Evolutionary conservation across 2,329 filamentous ascomycete genomes (phyloP).

Genomic region (Fusarium bulbicola): DNA sequence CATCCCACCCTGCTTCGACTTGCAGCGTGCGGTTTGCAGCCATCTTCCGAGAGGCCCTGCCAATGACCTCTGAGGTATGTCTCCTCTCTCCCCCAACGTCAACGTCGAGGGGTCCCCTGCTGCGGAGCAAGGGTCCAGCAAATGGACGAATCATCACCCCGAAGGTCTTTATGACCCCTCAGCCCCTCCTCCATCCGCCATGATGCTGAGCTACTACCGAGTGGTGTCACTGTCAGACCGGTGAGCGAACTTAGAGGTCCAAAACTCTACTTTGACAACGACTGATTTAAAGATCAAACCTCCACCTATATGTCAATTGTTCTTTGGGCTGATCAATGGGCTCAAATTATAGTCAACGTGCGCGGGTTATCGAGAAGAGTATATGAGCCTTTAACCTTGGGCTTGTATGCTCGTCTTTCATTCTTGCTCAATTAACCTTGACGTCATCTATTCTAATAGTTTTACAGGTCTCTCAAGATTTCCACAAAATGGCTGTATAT

Average conservation of each 20-base stretch:
- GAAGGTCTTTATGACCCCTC: conserved; percentile 4
- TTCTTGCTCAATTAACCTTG: neutral
- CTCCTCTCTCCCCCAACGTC: conserved; percentile 1
- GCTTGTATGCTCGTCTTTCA: neutral
- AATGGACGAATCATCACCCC: conserved; percentile 12
- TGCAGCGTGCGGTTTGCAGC: conserved; percentile 2
- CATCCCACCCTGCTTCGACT: conserved; percentile 25
- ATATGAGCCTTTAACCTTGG: neutral
- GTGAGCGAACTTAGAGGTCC: neutral
- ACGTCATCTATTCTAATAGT: neutral
- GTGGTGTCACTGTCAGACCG: conserved; percentile 10
- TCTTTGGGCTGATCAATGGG: neutral
- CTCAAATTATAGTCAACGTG: neutral
- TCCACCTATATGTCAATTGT: neutral
- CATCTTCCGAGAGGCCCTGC: conserved; percentile 2
- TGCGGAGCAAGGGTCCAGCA: conserved; percentile 19
- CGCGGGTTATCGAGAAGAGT: neutral
- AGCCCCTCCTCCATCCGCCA: conserved; percentile 14
- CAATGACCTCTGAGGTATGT: conserved; percentile 15
- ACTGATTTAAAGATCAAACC: neutral
- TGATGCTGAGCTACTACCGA: conserved; percentile 19
- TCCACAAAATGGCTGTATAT: no score
- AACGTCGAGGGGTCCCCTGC: conserved; percentile 10
- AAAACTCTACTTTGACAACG: neutral
- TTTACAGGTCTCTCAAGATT: neutral